These are phyloP conservation scores for Panaeolus papilionaceus DNA, from an alignment of 768 basidiomycete genomes.

Conservation along the genomic window DNA sequence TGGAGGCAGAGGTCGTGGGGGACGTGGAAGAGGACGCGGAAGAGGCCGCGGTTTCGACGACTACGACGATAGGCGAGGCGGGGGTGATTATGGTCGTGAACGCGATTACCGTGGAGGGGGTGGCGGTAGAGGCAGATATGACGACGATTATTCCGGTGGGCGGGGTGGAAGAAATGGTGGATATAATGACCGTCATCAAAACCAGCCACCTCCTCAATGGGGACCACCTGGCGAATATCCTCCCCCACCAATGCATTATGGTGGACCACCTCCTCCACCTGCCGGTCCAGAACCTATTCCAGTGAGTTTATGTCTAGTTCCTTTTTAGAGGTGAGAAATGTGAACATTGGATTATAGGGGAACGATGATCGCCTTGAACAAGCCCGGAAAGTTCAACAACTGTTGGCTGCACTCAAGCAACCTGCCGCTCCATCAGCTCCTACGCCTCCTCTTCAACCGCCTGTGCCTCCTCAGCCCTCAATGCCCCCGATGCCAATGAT, in stretches of 20 bases:
- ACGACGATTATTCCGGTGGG: conserved; percentile 47
- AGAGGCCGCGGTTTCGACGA: conserved; percentile 42
- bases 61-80: conserved; percentile 56
- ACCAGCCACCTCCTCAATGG: background rate
- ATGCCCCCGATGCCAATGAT: conserved; percentile 47
- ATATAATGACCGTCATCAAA: conserved; percentile 5
- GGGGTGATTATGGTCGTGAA: conserved; percentile 52
- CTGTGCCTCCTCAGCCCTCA: conserved; percentile 36
- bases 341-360: conserved; percentile 37
- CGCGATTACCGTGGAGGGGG: conserved; percentile 50
- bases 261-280: conserved; percentile 9
- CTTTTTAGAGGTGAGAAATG: conserved; percentile 34
- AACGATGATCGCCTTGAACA: conserved; percentile 86
- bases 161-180: conserved; percentile 24
- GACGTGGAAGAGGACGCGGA: conserved; percentile 36
- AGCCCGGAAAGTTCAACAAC: conserved; percentile 86
- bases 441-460: conserved; percentile 42
- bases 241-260: conserved; percentile 29
- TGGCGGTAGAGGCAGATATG: conserved; percentile 46
- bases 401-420: conserved; percentile 82
- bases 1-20: conserved; percentile 38
- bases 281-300: conserved; percentile 21
- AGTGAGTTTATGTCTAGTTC: conserved; percentile 34
- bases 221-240: conserved; percentile 48
- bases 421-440: conserved; percentile 49